phyloP scores from a whole-genome alignment of 495 filamentous ascomycete species.

The Hypoxylon rickii region DNA sequence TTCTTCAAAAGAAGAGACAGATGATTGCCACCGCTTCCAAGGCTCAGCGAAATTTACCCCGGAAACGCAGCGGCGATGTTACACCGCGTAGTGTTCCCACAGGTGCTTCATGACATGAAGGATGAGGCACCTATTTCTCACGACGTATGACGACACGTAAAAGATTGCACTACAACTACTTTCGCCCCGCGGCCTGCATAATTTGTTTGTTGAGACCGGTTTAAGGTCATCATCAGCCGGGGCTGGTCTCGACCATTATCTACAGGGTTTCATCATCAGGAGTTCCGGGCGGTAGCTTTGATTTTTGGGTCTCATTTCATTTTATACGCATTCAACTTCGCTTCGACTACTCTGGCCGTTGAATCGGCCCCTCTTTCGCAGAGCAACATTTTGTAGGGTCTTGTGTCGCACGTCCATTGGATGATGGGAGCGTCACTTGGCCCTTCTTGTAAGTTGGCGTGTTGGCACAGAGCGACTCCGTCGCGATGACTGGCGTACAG shows the following conservation, averaged over 20 bases:
- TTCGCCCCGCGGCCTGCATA: constrained; percentile 38
- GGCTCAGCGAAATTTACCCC: constrained; percentile 39
- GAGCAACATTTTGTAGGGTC: constrained; percentile 12
- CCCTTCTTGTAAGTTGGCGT: constrained; percentile 28
- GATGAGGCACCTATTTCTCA: constrained; percentile 27
- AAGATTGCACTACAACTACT: constrained; percentile 40
- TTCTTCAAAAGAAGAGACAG: constrained; percentile 50
- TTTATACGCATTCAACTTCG: constrained; percentile 25
- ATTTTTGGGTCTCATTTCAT: constrained; percentile 20
- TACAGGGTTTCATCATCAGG: constrained; percentile 31
- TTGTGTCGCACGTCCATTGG: constrained; percentile 8
- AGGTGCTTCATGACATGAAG: constrained; percentile 37
- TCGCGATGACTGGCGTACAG: constrained; percentile 22
- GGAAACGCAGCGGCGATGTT: constrained; percentile 52
- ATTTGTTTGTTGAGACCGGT: constrained; percentile 27
- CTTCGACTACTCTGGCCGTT: constrained; percentile 14
- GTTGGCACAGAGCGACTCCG: constrained; percentile 22
- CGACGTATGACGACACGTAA: constrained; percentile 42
- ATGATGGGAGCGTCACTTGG: constrained; percentile 18
- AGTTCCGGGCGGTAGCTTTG: constrained; percentile 24
- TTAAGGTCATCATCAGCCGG: constrained; percentile 3
- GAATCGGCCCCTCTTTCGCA: constrained; percentile 14
- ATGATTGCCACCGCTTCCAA: constrained; percentile 49
- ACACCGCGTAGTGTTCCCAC: constrained; percentile 48
- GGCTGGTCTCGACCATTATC: constrained; percentile 10